A percentile compares a stretch with the other conserved stretches of the same genome.
Evolutionary conservation across 1,284 basidiomycete species (phyloP).

Genomic region (Taiwanofungus camphoratus): DNA sequence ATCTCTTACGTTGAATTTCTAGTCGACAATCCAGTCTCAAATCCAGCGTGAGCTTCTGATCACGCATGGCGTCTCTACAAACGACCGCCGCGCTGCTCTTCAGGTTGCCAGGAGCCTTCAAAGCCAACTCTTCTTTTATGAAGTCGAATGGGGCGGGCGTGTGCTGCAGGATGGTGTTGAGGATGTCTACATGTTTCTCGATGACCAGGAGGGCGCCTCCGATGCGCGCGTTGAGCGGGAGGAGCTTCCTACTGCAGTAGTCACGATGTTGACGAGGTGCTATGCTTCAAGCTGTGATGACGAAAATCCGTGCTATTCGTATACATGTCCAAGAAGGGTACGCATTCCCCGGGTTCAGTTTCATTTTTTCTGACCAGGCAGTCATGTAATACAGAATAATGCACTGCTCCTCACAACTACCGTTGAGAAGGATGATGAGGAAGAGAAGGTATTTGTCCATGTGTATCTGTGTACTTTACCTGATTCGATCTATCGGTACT

Average conservation of each 20-base stretch:
- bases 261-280: conserved; percentile 77
- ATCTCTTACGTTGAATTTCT: conserved; percentile 1
- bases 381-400: conserved; percentile 18
- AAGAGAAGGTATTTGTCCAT: conserved; percentile 23
- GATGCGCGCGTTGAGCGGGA: conserved; percentile 55
- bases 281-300: conserved; percentile 81
- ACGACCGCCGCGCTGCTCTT: conserved; percentile 77
- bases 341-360: conserved; percentile 15
- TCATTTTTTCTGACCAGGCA: not conserved
- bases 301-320: conserved; percentile 65
- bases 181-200: conserved; percentile 95
- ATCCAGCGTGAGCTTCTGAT: conserved; percentile 66
- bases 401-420: conserved; percentile 18
- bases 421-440: conserved; percentile 21
- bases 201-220: conserved; percentile 70
- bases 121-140: conserved; percentile 91
- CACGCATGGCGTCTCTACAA: conserved; percentile 64
- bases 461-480: not conserved
- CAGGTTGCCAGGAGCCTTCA: conserved; percentile 87
- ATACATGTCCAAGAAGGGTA: conserved; percentile 63
- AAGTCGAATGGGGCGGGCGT: conserved; percentile 92
- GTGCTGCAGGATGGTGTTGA: conserved; percentile 86
- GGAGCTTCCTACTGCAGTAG: conserved; percentile 82
- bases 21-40: conserved; percentile 80
- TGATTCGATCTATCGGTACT: conserved; percentile 3